phyloP scores from a whole-genome alignment of 2,329 filamentous ascomycete genomes.

The Cadophora malorum region DNA sequence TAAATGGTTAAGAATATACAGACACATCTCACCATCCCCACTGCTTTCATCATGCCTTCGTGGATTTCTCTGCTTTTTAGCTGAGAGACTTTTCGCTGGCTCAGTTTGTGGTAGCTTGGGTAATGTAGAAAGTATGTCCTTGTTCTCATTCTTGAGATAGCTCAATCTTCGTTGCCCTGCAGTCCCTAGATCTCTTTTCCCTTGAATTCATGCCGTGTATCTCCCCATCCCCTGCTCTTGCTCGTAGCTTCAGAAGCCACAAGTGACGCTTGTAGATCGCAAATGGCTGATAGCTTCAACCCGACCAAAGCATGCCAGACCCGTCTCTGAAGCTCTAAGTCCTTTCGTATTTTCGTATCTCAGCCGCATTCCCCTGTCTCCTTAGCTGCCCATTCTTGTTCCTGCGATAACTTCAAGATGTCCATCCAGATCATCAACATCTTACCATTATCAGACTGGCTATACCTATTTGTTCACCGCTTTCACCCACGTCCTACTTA shows the following conservation, averaged over 20 bases:
- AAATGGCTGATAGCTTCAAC: not conserved
- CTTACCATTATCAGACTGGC: not conserved
- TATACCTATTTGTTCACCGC: not conserved
- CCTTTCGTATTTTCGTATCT: not conserved
- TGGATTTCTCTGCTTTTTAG: not conserved
- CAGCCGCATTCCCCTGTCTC: not conserved
- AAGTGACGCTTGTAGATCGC: not conserved
- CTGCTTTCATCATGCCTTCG: not conserved
- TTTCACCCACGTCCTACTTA: not conserved
- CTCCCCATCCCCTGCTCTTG: not conserved
- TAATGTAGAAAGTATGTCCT: not conserved
- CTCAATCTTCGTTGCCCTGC: not conserved
- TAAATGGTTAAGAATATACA: conserved; percentile 3
- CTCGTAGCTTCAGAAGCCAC: not conserved
- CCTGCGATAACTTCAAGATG: not conserved
- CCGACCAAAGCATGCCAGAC: not conserved
- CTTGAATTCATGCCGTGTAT: not conserved
- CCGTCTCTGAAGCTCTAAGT: not conserved
- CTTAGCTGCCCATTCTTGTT: not conserved
- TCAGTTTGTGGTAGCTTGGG: not conserved
- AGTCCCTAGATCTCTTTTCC: not conserved
- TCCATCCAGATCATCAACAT: not conserved
- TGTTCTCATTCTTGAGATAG: not conserved
- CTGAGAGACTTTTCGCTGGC: not conserved
- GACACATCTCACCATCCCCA: not conserved